A percentile compares a stretch with the other conserved stretches of the same genome.
phyloP scores from a whole-genome alignment of 108 stramenopile genomes.

The Cyclostephanos tholiformis region DNA sequence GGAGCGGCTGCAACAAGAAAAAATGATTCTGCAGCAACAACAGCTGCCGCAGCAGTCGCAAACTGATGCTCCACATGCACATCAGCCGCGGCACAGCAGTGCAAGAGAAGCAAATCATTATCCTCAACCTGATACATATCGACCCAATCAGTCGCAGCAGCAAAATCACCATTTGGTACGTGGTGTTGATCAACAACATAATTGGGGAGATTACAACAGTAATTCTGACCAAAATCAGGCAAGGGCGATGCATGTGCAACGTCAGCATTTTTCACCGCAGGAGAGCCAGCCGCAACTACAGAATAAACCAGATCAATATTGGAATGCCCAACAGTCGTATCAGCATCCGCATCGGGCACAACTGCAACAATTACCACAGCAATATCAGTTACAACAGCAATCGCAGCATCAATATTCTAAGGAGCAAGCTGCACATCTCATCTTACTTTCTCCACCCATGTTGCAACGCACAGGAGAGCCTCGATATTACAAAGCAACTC shows the following conservation, averaged over 20 bases:
- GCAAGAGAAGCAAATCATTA: background rate
- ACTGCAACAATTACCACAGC: constrained; percentile 2
- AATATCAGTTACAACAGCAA: constrained; percentile 6
- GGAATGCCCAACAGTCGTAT: background rate
- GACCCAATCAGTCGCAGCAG: background rate
- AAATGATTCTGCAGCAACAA: constrained; percentile 4
- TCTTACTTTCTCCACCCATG: constrained; percentile 9
- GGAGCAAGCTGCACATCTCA: background rate
- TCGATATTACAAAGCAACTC: background rate
- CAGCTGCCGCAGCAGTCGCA: constrained; percentile 8
- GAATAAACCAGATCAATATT: background rate
- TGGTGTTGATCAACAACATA: background rate
- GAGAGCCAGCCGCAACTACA: background rate
- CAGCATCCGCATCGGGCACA: constrained; percentile 9
- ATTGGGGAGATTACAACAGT: background rate
- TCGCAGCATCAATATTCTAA: background rate
- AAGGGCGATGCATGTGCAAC: background rate
- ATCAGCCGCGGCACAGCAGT: background rate
- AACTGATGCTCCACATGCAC: background rate
- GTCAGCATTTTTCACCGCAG: background rate
- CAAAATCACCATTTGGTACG: background rate
- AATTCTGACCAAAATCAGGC: background rate
- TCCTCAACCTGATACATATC: background rate
- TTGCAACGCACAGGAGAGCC: constrained; percentile 13
- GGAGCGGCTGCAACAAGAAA: constrained; percentile 29